Percentiles rank a stretch among this genome's conserved stretches.
These are phyloP conservation scores for Septoria linicola DNA, from an alignment of 2,329 filamentous ascomycete species.

Conservation along the genomic window DNA sequence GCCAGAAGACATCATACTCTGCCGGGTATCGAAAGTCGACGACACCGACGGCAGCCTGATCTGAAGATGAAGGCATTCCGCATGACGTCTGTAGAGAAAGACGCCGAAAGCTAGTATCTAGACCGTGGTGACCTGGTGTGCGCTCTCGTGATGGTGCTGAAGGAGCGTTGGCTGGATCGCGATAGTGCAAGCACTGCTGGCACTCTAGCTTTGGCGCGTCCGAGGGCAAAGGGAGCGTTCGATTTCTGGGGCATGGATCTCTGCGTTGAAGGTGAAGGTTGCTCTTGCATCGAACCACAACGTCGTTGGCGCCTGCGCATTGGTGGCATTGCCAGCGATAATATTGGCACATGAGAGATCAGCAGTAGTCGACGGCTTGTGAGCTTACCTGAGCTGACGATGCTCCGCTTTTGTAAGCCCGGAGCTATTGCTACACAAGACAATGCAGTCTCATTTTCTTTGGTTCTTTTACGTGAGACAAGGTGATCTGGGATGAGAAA, in stretches of 20 bases:
- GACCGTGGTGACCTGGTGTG: neutral
- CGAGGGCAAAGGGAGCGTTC: constrained; percentile 14
- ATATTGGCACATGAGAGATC: constrained; percentile 17
- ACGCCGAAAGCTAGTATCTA: constrained; percentile 7
- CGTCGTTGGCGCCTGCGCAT: constrained; percentile 16
- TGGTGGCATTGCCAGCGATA: constrained; percentile 15
- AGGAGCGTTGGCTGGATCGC: no score
- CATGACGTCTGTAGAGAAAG: neutral
- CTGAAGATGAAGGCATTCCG: neutral
- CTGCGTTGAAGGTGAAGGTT: constrained; percentile 6
- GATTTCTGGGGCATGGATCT: constrained; percentile 15
- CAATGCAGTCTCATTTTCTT: constrained; percentile 4
- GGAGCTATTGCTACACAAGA: constrained; percentile 2
- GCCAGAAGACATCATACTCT: constrained; percentile 16
- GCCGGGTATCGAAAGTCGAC: constrained; percentile 2
- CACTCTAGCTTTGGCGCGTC: constrained; percentile 20
- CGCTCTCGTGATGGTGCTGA: neutral
- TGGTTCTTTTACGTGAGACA: neutral
- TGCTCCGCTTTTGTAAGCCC: constrained; percentile 6
- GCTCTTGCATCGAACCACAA: constrained; percentile 16
- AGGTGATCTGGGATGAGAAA: neutral
- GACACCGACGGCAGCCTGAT: neutral
- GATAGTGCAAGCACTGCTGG: constrained; percentile 14
- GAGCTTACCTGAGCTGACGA: no score
- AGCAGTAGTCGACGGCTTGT: no score